Evolutionary conservation across 805 yeast genomes (phyloP), one percentile per base, ranked within the genome.

Genomic region (Jamesozyma hellenica): DNA sequence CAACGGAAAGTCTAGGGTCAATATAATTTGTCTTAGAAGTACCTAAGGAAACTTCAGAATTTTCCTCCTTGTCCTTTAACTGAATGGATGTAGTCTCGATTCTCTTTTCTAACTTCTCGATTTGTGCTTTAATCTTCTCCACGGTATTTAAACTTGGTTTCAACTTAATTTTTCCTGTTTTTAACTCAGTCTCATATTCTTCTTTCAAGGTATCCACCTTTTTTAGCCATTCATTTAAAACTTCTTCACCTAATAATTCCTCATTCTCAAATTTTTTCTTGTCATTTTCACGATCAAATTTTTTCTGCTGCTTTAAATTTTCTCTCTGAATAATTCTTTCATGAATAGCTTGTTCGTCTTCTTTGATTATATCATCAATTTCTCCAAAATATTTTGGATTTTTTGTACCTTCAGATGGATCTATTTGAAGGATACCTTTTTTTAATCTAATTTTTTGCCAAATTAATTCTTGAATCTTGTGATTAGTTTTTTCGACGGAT

Each of bases 1-100:
- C 77, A 18, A 86, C 96, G 0, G 94, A 78, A 50, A 90, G 66
- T 48, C 97, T 71, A 19, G 97, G 97, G 61, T 90, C 97, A 44
- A 90, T 90, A 67, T 90, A 90, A 61, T 90, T 90, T 71, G 84
- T 77, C 66, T 90, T 90, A 19, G 95, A 84, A 0, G 97, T 90
- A 35, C 95, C 87, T 48, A 90, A 67, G 0, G 96, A 88, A 21
- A 90, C 96, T 48, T 84, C 84, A 0, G 95, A 84, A 58, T 88
- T 88, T 56, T 87, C 96, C 58, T 90, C 95, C 60, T 84, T 87
- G 58, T 88, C 96, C 60, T 86, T 81, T 57, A 86, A 69, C 57
- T 83, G 94, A 44, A 86, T 66, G 9, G 74, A 65, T 2, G 84
- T 78, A 43, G 75, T 81, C 37, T 68, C 58, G 33, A 86, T 81